phyloP scores from a whole-genome alignment of 2,329 filamentous ascomycete genomes.

The Sclerotinia borealis region DNA sequence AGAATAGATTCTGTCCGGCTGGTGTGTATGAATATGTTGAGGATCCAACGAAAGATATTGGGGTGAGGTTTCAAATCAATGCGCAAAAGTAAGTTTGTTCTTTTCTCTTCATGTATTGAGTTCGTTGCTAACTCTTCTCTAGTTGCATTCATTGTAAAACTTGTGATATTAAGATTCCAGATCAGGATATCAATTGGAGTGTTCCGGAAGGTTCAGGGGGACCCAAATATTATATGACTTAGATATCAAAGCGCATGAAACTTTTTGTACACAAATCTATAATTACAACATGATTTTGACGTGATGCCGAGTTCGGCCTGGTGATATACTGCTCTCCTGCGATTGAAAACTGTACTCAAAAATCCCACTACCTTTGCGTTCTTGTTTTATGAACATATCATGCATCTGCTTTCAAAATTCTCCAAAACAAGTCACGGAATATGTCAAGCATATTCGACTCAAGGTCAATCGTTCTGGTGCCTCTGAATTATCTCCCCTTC shows the following conservation, averaged over 20 bases:
- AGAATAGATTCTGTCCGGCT: slow-evolving; percentile 95
- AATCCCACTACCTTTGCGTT: not conserved
- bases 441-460: no score
- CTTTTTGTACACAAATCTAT: not conserved
- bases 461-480: no score
- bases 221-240: slow-evolving; percentile 64
- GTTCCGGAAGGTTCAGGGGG: slow-evolving; percentile 61
- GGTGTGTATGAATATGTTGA: slow-evolving; percentile 98
- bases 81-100: slow-evolving; percentile 75
- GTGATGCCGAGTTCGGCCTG: not conserved
- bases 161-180: slow-evolving; percentile 96
- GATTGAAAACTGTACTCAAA: not conserved
- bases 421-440: not conserved
- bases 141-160: slow-evolving; percentile 99
- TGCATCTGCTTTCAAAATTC: not conserved
- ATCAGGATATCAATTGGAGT: slow-evolving; percentile 67
- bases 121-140: slow-evolving; percentile 20
- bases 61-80: slow-evolving; percentile 96
- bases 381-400: not conserved
- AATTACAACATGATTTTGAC: not conserved
- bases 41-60: slow-evolving; percentile 76
- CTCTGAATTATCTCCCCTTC: no score
- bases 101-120: not conserved
- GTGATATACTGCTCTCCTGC: not conserved
- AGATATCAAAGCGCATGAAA: slow-evolving; percentile 8